A percentile compares a stretch with the other conserved stretches of the same genome.
These are phyloP conservation scores for Hypholoma fasciculare DNA, from an alignment of 768 basidiomycete genomes.

Conservation along the genomic window DNA sequence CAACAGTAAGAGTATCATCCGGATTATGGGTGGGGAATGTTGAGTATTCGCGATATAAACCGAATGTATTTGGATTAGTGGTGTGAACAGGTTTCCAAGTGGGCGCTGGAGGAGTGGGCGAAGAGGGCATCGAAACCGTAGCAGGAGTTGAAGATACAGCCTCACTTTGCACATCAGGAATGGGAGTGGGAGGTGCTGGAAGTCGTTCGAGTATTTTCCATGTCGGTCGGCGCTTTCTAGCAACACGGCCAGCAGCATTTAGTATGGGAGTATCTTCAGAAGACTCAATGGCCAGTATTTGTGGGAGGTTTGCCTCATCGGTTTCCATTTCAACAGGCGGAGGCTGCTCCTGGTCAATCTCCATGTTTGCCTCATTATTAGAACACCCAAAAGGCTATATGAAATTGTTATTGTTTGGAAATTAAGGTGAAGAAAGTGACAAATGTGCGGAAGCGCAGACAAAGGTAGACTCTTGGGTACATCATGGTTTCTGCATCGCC, in stretches of 20 bases:
- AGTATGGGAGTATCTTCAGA: neutral
- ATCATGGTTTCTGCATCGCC: neutral
- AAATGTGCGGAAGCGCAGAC: neutral
- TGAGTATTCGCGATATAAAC: conserved; percentile 14
- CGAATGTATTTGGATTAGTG: conserved; percentile 2
- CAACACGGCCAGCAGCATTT: neutral
- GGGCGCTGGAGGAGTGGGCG: neutral
- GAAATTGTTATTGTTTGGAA: no score
- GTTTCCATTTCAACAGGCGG: neutral
- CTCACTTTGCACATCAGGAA: neutral
- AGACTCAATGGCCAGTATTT: neutral
- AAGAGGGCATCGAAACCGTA: neutral
- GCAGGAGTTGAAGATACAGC: neutral
- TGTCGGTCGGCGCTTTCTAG: neutral
- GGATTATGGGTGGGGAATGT: conserved; percentile 11
- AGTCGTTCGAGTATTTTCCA: neutral
- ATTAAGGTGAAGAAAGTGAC: no score
- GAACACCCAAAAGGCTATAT: no score
- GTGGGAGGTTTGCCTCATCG: neutral
- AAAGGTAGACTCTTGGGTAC: neutral
- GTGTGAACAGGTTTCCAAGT: conserved; percentile 4
- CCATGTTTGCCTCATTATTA: no score
- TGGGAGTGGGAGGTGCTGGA: neutral
- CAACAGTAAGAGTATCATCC: conserved; percentile 1
- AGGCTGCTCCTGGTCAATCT: neutral